Conservation (phyloP, 2,329 filamentous ascomycete species). For the Fonsecaea erecta region DNA sequence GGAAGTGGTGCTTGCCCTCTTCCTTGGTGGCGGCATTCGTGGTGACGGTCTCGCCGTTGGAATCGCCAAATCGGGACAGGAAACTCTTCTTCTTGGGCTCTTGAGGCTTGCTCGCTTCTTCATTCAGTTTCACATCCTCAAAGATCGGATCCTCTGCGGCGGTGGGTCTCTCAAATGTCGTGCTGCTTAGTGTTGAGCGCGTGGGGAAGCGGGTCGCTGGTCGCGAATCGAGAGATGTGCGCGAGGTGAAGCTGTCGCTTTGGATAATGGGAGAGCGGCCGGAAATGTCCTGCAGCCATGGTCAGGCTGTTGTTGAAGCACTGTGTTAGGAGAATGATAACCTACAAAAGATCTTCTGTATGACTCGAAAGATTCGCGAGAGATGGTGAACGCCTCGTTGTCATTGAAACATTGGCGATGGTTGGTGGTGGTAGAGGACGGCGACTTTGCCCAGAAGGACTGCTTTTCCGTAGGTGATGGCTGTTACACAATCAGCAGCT, state of each 20-base stretch:
- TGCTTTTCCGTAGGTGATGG: slow-evolving; percentile 90
- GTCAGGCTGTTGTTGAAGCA: slow-evolving; percentile 19
- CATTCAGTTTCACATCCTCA: slow-evolving; percentile 85
- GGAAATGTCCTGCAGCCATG: slow-evolving; percentile 75
- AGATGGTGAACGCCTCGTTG: slow-evolving; percentile 93
- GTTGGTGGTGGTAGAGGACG: slow-evolving; percentile 56
- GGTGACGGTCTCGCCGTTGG: slow-evolving; percentile 44
- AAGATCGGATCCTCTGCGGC: slow-evolving; percentile 62
- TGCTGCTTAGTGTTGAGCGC: slow-evolving; percentile 64
- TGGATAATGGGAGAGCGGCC: slow-evolving; percentile 76
- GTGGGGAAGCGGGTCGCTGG: slow-evolving; percentile 64
- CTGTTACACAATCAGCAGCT: slow-evolving; percentile 47
- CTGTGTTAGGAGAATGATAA: slow-evolving; percentile 33
- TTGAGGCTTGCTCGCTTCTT: slow-evolving; percentile 66
- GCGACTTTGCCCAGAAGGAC: slow-evolving; percentile 69
- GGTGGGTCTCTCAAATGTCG: slow-evolving; percentile 64
- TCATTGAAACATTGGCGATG: slow-evolving; percentile 72
- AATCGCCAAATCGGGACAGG: slow-evolving; percentile 78
- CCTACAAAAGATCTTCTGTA: slow-evolving; percentile 93
- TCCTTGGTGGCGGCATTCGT: slow-evolving; percentile 32
- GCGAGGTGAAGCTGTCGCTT: slow-evolving; percentile 63
- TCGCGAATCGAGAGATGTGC: slow-evolving; percentile 80
- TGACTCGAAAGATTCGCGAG: slow-evolving; percentile 94
- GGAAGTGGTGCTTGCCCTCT: slow-evolving; percentile 55
- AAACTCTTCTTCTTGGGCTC: slow-evolving; percentile 74